Percentiles rank a stretch among this genome's conserved stretches.
Evolutionary conservation across 169 alveolate genomes (phyloP).

Genomic region (Plasmodium inui): DNA sequence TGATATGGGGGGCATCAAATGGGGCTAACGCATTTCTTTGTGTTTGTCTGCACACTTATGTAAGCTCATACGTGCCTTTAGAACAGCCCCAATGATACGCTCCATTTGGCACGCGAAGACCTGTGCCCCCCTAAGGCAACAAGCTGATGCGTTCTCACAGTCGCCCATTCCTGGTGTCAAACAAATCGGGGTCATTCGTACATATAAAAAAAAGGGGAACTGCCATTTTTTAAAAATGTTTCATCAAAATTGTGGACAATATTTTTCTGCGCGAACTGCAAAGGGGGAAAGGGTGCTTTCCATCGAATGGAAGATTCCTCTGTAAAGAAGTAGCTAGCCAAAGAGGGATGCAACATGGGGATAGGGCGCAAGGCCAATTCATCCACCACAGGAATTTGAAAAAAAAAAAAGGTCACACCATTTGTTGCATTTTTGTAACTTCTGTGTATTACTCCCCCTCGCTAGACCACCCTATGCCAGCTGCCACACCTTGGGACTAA

Average conservation of each 20-base stretch:
- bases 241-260: neutral
- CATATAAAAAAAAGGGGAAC: neutral
- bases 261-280: neutral
- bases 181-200: neutral
- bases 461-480: constrained; percentile 4
- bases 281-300: neutral
- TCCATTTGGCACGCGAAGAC: neutral
- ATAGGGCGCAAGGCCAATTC: no score
- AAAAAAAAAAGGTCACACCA: neutral
- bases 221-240: neutral
- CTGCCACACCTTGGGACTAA: constrained; percentile 63
- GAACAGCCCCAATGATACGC: neutral
- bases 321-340: neutral
- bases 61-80: neutral
- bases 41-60: neutral
- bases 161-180: neutral
- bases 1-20: neutral
- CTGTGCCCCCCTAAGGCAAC: neutral
- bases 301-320: neutral
- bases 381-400: neutral
- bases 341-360: neutral
- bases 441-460: neutral
- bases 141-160: neutral
- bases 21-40: neutral
- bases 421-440: neutral